Evolutionary conservation across 768 basidiomycete genomes (phyloP), one percentile per base, ranked within the genome.

Genomic region (Russula earlei): DNA sequence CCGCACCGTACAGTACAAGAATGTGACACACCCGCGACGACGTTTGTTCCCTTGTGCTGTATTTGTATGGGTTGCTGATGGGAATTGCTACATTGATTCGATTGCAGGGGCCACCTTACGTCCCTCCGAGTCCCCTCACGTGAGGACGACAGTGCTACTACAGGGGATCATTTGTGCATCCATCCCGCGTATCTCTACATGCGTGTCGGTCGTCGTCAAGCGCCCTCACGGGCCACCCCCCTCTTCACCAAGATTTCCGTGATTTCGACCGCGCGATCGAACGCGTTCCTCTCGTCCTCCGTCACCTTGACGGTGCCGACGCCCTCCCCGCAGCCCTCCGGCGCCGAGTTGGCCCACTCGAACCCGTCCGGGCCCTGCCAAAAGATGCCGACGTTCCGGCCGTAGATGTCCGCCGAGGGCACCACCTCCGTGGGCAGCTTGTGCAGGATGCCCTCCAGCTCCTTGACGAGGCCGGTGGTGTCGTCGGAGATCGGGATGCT

Each of bases 361-460:
- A 86, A 66, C n/a, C 53, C 60, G 61, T 80, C 77, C 0, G 78
- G 75, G 60, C 77, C 78, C 7, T 70, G 73, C 71, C 79, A 84
- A 6, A 76, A 70, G 58, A 88, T 86, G 67, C 82, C 80, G 9
- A 75, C 83, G 66, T 87, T 74, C 60, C 81, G 59, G 1, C 82
- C 83, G 60, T 91, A 91, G 51, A 89, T 82, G 64, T 91, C 71
- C 43, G 77, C 80, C 2, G 83, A 84, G 0, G 77, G 76, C 27
- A 81, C 78, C 1, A 62, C 45, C 64, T 81, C 80, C 2, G 70
- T 77, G 3, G 84, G 85, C 36, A 88, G 61, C 0, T 64, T 61
- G 65, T 80, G 80, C 54, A 91, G 68, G 67, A 89, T 84, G 5
- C 20, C 43, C 36, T 82, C 71, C 31, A 91, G 74, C 64, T 84